Conservation (phyloP, 352 stramenopile species). For the Phytophthora citricola region DNA sequence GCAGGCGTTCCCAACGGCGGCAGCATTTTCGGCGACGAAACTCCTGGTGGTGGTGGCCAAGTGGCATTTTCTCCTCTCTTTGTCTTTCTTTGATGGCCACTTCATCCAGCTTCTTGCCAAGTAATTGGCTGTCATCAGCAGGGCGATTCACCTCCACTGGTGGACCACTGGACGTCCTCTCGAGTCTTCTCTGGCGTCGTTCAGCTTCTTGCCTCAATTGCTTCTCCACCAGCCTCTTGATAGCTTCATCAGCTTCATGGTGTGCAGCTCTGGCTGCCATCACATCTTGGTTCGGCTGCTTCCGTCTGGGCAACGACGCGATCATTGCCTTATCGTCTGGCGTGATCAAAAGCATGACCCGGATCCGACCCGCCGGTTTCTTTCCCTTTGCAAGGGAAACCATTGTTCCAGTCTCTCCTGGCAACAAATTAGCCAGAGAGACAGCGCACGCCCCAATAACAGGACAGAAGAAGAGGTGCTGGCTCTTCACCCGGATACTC, state of each 20-base stretch:
- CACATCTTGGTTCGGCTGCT: conserved; percentile 42
- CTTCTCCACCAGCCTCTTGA: conserved; percentile 61
- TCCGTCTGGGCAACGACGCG: conserved; percentile 10
- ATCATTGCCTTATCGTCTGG: conserved; percentile 22
- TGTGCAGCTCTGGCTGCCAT: conserved; percentile 59
- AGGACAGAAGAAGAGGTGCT: conserved; percentile 65
- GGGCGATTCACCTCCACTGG: conserved; percentile 28
- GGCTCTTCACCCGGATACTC: conserved; percentile 71
- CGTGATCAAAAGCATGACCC: conserved; percentile 45
- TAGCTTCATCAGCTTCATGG: conserved; percentile 67
- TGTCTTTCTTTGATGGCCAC: conserved; percentile 16
- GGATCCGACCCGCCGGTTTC: conserved; percentile 58
- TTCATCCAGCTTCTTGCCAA: conserved; percentile 27
- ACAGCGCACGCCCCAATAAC: conserved; percentile 61
- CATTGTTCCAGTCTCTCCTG: conserved; percentile 58
- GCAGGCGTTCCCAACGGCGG: conserved; percentile 32
- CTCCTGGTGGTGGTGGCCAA: conserved; percentile 29
- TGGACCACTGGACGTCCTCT: conserved; percentile 25
- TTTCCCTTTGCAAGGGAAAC: conserved; percentile 57
- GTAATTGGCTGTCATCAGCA: conserved; percentile 5
- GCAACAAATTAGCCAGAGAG: conserved; percentile 53
- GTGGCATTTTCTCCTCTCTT: conserved; percentile 23
- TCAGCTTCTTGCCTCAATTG: conserved; percentile 45
- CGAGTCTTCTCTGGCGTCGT: conserved; percentile 26
- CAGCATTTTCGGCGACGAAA: conserved; percentile 35